Evolutionary conservation across 305 asterid species (phyloP).

Genomic region (Plantago rigida): DNA sequence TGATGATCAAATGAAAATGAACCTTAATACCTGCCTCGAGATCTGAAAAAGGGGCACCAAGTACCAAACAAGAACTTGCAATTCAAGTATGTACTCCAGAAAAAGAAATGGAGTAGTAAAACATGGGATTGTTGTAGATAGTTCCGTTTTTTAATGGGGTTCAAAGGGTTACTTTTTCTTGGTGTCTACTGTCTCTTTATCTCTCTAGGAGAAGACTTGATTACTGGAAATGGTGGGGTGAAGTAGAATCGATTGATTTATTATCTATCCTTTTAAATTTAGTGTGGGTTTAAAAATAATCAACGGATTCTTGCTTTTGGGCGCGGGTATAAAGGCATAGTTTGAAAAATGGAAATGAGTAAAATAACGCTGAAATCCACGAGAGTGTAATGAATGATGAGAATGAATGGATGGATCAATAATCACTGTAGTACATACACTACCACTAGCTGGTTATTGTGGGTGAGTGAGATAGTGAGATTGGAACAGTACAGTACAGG

Average conservation of each 20-base stretch:
- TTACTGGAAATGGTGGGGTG: conserved; percentile 20
- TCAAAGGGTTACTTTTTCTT: conserved; percentile 39
- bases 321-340: conserved; percentile 62
- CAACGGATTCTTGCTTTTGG: conserved; percentile 66
- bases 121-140: conserved; percentile 28
- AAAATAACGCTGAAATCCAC: conserved; percentile 72
- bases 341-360: conserved; percentile 42
- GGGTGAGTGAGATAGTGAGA: too few relatives aligned
- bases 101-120: conserved; percentile 10
- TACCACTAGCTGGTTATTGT: too few relatives aligned
- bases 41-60: conserved; percentile 38
- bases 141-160: conserved; percentile 25
- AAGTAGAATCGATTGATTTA: too few relatives aligned
- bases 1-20: neutral
- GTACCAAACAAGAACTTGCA: conserved; percentile 20
- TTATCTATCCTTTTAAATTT: too few relatives aligned
- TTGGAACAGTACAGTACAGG: conserved; percentile 27
- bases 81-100: conserved; percentile 27
- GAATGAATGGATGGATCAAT: conserved; percentile 20
- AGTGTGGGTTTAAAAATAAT: conserved; percentile 30
- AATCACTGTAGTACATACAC: too few relatives aligned
- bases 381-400: conserved; percentile 53
- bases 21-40: conserved; percentile 52
- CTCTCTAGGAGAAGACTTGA: conserved; percentile 19
- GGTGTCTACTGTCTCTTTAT: conserved; percentile 25